Base-by-base conservation (phyloP, 2,329 filamentous ascomycete species). In the Helotiales sp. region DNA sequence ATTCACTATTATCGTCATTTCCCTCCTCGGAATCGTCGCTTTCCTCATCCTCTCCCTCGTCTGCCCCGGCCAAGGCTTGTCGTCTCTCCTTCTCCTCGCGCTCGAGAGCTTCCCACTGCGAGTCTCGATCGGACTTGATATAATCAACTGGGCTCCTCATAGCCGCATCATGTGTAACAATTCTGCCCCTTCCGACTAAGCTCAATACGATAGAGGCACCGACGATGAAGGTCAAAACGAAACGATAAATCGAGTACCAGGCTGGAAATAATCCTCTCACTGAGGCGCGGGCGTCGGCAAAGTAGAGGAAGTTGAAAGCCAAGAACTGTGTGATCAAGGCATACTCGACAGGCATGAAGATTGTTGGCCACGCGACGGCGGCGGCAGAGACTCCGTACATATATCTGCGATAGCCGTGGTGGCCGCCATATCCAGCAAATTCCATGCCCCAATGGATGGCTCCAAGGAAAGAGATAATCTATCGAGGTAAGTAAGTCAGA, bases 371-470 rank as follows among this genome's bases (percentile, higher is more conserved):
- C 47, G 93, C 93, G 22, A 95, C 77, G 46, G 89, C 84, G 1
- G 93, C 88, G 5, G 91, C 88, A 46, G 90, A 71, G 13, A 96
- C 85, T 66, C 93, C 93, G 64, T 92, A 85, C n/a, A 85, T 85
- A 72, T 96, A 97, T 62, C 93, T 88, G 67, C 85, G 85, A 67
- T 89, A 90, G 53, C 90, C 89, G 57, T 89, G 87, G 61, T 81
- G 67, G 69, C 83, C 74, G 74, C 87, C 76, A 72, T 80, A 87
- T 77, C 82, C 82, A 51, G 89, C 89, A 73, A 88, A 96, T 75
- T 96, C 92, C 17, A 96, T 80, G 55, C 93, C 93, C 93, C 84
- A 97, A 75, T 97, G 93, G 68, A 96, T 87, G 31, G 93, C 93
- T 44, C 93, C 93, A 1, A 97, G 83, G 80, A 96, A 97, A 27